phyloP scores from a whole-genome alignment of 208 protist genomes.

The Acanthamoeba polyphaga region DNA sequence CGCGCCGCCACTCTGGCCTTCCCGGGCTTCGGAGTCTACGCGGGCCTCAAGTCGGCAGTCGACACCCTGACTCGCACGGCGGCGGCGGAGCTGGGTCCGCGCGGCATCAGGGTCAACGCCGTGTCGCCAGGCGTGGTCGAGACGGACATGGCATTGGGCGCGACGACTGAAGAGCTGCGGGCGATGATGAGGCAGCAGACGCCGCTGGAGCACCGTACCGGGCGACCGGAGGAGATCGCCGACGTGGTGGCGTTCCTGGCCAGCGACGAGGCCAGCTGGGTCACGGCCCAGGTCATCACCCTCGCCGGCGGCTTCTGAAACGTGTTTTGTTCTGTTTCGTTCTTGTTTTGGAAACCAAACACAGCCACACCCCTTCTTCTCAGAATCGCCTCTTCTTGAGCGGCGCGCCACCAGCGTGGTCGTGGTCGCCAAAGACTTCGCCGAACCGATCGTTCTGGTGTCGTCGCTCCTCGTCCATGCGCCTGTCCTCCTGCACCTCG shows the following conservation, averaged over 20 bases:
- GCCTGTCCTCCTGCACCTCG: constrained; percentile 64
- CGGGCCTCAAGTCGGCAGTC: neutral
- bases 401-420: neutral
- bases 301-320: neutral
- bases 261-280: neutral
- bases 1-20: no score
- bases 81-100: constrained; percentile 4
- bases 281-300: neutral
- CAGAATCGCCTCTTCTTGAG: neutral
- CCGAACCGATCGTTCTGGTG: constrained; percentile 71
- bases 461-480: constrained; percentile 48
- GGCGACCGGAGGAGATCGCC: neutral
- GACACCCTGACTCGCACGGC: neutral
- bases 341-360: no score
- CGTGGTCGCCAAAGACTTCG: constrained; percentile 66
- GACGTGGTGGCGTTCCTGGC: neutral
- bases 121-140: neutral
- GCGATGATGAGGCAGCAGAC: neutral
- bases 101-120: constrained; percentile 38
- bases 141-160: neutral
- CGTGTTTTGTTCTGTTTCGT: neutral
- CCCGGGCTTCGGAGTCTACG: neutral
- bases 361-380: no score
- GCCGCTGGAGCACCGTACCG: neutral
- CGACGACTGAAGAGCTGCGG: neutral